These are phyloP conservation scores for Xylariaceae sp. DNA, from an alignment of 2,329 filamentous ascomycete species.

Conservation along the genomic window DNA sequence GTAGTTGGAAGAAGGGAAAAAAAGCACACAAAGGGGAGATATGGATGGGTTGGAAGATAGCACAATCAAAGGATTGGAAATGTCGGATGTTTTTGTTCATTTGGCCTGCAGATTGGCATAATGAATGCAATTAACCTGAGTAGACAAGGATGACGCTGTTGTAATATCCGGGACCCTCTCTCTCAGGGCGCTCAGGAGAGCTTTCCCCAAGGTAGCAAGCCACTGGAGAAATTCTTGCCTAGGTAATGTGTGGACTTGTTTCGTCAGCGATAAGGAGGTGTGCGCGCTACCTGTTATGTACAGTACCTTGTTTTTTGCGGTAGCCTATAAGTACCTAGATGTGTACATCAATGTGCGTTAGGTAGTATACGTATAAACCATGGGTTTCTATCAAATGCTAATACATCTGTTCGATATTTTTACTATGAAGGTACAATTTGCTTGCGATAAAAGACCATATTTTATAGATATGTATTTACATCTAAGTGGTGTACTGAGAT, in stretches of 20 bases:
- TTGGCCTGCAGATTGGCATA: conserved; percentile 18
- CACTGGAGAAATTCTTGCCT: conserved; percentile 3
- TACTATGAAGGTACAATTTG: too few species aligned
- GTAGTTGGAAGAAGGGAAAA: conserved; percentile 3
- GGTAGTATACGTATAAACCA: too few species aligned
- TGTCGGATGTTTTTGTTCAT: conserved; percentile 27
- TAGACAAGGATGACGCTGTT: conserved; percentile 2
- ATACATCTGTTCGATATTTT: too few species aligned
- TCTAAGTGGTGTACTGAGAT: too few species aligned
- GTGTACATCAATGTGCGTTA: too few species aligned
- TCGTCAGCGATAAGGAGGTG: not conserved
- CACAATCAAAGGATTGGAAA: not conserved
- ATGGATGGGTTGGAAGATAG: not conserved
- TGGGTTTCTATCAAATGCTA: too few species aligned
- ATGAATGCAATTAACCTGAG: not conserved
- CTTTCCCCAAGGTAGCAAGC: conserved; percentile 2
- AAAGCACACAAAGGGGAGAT: conserved; percentile 7
- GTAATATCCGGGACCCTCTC: conserved; percentile 26
- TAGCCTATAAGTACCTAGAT: too few species aligned
- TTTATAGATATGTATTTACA: too few species aligned
- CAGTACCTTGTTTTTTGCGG: too few species aligned
- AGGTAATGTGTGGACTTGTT: not conserved
- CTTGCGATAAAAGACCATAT: too few species aligned
- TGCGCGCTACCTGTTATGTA: not conserved
- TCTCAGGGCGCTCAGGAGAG: not conserved